Conservation (phyloP, 2,329 filamentous ascomycete species). For the Ceratocystis lukuohia region DNA sequence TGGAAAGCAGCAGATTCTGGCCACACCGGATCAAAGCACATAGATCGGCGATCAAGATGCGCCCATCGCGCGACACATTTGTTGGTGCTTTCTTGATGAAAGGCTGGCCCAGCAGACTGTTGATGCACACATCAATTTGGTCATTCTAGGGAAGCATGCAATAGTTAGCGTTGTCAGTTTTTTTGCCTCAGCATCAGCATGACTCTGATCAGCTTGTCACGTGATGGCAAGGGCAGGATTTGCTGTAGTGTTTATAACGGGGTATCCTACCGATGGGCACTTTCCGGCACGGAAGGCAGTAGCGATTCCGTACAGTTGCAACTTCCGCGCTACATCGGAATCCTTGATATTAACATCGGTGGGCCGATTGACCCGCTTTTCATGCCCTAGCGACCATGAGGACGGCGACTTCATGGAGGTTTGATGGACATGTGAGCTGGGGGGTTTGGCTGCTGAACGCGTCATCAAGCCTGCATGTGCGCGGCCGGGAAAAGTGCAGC, state of each 20-base stretch:
- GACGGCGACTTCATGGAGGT: not conserved
- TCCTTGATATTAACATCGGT: slow-evolving; percentile 65
- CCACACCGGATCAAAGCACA: slow-evolving; percentile 70
- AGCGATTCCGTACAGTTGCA: slow-evolving; percentile 87
- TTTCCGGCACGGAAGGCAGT: slow-evolving; percentile 78
- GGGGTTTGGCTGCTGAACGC: slow-evolving; percentile 23
- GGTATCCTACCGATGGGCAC: slow-evolving; percentile 60
- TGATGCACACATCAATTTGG: slow-evolving; percentile 89
- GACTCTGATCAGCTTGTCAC: not conserved
- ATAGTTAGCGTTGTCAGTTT: not conserved
- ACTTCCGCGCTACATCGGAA: slow-evolving; percentile 78
- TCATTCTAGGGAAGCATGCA: slow-evolving; percentile 50
- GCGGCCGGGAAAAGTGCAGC: not conserved
- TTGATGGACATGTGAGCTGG: slow-evolving; percentile 21
- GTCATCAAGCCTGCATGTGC: not conserved
- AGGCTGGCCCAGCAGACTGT: slow-evolving; percentile 66
- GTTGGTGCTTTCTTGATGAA: slow-evolving; percentile 55
- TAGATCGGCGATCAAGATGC: slow-evolving; percentile 62
- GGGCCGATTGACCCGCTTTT: slow-evolving; percentile 54
- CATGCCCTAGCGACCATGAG: not conserved
- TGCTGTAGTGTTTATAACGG: not conserved
- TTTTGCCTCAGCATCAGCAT: not conserved
- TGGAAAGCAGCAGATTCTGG: slow-evolving; percentile 73
- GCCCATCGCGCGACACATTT: slow-evolving; percentile 72
- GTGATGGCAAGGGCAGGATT: not conserved